Evolutionary conservation across 495 filamentous ascomycete species (phyloP), one percentile per base, ranked within the genome.

Genomic region (Tuber magnatum): DNA sequence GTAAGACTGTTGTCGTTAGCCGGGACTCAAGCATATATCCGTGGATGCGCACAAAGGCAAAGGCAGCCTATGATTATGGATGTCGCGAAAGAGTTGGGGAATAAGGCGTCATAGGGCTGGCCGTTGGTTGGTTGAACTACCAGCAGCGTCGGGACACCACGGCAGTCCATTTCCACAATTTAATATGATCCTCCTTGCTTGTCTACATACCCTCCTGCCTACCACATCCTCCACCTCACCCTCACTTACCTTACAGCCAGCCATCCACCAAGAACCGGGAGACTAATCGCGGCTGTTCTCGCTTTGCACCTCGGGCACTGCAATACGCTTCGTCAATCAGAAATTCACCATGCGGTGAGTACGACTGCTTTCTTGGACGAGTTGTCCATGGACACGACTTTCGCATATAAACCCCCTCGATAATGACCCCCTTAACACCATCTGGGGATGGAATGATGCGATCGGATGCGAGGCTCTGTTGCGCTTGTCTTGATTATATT

Each of bases 41-140:
- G 28, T 65, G 28, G 56, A 35, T 65, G 56, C 56, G 16, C 28
- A 28, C 28, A 65, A 35, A 28, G n/a, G 28, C 14, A 65, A 35
- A 35, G 56, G 14, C 28, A 65, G 28, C 56, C 56, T 35, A 65
- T 65, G 56, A 20, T 12, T 18, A 35, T 18, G 56, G 14, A 65
- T 65, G 56, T 65, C 56, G 56, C 56, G 56, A 65, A 65, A 65
- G 56, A 65, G 3, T 65, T 35, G 56, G 56, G 56, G 56, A 65
- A 65, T 65, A 65, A 65, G 56, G 56, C 56, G 56, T 65, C 56
- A 65, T 65, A 35, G 10, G 14, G 28, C 6, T 65, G 28, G 56
- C 12, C 56, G 14, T 35, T 65, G 56, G 56, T 65, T 65, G 56
- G 56, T 35, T 65, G 56, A 35, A 18, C 56, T 65, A 32, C 7